Percentiles rank a stretch among this genome's conserved stretches.
These are phyloP conservation scores for Saccharomyces hybrid DNA, from an alignment of 1,139 yeast genomes.

Conservation along the genomic window DNA sequence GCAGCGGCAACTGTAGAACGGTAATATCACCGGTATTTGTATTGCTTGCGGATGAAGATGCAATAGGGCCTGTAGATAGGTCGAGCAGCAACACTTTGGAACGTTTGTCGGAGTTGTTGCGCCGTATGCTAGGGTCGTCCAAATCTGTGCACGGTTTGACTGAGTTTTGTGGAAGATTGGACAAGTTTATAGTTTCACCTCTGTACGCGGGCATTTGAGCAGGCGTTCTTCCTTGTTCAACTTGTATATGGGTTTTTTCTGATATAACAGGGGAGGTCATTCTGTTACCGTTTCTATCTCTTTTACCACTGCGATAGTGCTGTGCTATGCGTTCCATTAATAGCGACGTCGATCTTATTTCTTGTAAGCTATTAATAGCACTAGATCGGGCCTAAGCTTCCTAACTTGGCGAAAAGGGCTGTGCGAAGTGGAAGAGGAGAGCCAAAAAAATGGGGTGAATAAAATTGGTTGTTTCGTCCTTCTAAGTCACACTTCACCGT, in stretches of 20 bases:
- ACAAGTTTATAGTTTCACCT: neutral
- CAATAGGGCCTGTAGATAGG: neutral
- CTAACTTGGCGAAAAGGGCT: neutral
- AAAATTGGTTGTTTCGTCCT: neutral
- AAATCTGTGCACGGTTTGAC: neutral
- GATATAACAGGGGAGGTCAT: neutral
- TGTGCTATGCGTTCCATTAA: neutral
- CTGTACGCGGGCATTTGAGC: neutral
- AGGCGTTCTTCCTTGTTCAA: neutral
- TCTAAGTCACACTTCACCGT: neutral
- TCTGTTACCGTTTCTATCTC: neutral
- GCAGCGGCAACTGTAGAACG: conserved; percentile 31
- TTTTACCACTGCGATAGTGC: neutral
- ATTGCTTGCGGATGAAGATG: neutral
- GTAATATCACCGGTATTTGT: neutral
- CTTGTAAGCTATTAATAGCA: neutral
- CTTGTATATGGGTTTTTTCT: neutral
- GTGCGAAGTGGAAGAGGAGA: neutral
- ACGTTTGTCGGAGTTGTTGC: neutral
- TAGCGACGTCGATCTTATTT: neutral
- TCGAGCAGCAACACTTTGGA: neutral
- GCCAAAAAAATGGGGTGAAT: neutral
- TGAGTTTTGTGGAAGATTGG: neutral
- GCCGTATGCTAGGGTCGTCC: neutral
- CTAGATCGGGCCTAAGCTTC: neutral